Conservation (phyloP, 805 yeast genomes). For the Candida ficus region DNA sequence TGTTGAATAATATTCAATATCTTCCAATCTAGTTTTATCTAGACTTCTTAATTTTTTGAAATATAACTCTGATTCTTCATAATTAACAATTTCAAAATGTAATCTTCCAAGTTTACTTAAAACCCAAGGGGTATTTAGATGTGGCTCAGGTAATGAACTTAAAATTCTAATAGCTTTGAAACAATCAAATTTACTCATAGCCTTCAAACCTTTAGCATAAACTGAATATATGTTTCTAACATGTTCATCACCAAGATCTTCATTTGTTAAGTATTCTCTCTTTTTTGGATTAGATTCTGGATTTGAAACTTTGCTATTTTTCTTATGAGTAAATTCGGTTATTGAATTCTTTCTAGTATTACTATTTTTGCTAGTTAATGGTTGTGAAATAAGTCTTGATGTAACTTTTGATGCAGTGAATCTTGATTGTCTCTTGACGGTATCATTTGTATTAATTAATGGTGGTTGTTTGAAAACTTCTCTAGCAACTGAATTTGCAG, state of each 20-base stretch:
- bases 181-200: constrained; percentile 66
- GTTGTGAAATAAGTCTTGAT: constrained; percentile 42
- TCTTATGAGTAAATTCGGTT: constrained; percentile 17
- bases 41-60: constrained; percentile 57
- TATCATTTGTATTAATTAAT: constrained; percentile 12
- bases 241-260: constrained; percentile 34
- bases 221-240: constrained; percentile 43
- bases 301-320: constrained; percentile 11
- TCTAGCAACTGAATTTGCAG: constrained; percentile 7
- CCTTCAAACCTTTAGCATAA: constrained; percentile 57
- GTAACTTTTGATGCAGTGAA: constrained; percentile 41
- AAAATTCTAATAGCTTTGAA: constrained; percentile 71
- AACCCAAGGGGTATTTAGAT: constrained; percentile 78
- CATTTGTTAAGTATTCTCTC: constrained; percentile 15
- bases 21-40: constrained; percentile 76
- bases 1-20: constrained; percentile 90
- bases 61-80: constrained; percentile 64
- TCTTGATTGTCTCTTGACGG: constrained; percentile 24
- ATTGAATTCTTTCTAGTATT: constrained; percentile 8
- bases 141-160: constrained; percentile 56
- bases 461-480: constrained; percentile 21
- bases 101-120: constrained; percentile 72
- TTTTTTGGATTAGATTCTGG: constrained; percentile 8
- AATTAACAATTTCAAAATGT: constrained; percentile 84
- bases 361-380: constrained; percentile 21